Evolutionary conservation across 2,329 filamentous ascomycete genomes (phyloP), one percentile per base, ranked within the genome.

Genomic region (Botryotinia convoluta): DNA sequence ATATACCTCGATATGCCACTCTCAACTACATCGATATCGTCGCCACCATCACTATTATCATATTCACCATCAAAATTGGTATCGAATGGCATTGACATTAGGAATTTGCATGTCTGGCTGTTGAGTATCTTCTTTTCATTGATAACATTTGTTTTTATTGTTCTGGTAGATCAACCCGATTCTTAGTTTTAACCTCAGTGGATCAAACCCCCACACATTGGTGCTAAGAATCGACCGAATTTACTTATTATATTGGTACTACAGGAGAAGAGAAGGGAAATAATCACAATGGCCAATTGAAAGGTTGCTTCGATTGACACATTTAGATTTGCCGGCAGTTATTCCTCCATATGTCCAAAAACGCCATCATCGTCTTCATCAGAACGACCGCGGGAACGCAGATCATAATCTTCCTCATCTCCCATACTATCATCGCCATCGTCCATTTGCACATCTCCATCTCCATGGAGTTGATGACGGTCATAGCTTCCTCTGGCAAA

Each of bases 301-400:
- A 32, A 26, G 39, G n/a, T 22, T 48, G 26, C 48, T 60, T 68
- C 71, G 60, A 68, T 48, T 16, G 71, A 42, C 29, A 48, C 57
- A 70, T 54, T n/a, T 65, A 61, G 42, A 67, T 42, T 61, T 37
- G 59, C 18, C 42, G 44, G 51, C 60, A 32, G 65, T 82, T 86
- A 96, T 83, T 97, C 94, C 84, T 99, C 96, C 95, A 98, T 98
- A 78, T 90, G 90, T 73, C 95, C 95, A 85, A 99, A 99, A 79
- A 98, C 92, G 80, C 95, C 95, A 77, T 98, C 95, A 77, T 98
- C 95, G 76, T 97, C 94, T 78, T 97, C 95, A 78, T 97, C 93
- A 82, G 90, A 92, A 75, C 92, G 88, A 69, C 88, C 88, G 72
- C 89, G 87, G 68, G 86, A 88, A 72, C 84, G 86, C 78, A 84